Base-by-base conservation (phyloP, 2,329 filamentous ascomycete species). In the Erysiphe pulchra region DNA sequence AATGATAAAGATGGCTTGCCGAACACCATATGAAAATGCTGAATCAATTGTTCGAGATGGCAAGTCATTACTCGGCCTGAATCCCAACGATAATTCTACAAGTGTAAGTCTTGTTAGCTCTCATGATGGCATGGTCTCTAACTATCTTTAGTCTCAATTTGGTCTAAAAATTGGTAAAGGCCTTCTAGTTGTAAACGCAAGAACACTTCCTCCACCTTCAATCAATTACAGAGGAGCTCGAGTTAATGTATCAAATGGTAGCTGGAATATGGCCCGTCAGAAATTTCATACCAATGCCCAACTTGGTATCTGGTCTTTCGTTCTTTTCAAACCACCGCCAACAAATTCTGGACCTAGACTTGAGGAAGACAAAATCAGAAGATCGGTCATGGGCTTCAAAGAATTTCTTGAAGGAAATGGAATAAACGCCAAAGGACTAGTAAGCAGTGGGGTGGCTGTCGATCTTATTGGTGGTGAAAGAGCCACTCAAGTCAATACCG, bases 101-200 rank as follows among this genome's bases (percentile, higher is more conserved):
- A 38, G 49, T 17, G 52, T 54, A 50, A 43, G 41, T 33, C 9
- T 30, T 4, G 6, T 11, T 37, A n/a, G 14, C 14, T 16, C 14
- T 43, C 10, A 24, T 2, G 13, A 16, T 33, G 7, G 33, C 9
- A 2, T 33, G 8, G 14, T n/a, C 13, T 33, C 41, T 43, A 50
- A 50, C 37, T 14, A 39, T 17, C 42, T 24, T 17, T 40, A 48
- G 42, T 14, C 41, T 44, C 16, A 45, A 12, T 50, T 50, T 24
- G 45, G 33, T 17, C 40, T 37, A 30, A 13, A 44, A n/a, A 47
- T 33, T 45, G 66, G 65, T 48, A 49, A 9, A 54, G 64, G 1
- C 86, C 83, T 92, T 33, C 63, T 92, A 40, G 78, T 77, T 0
- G 79, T 92, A 0, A 65, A 66, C 0, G 84, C 72, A 1, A 74